Conservation (phyloP, 139 green algal genomes). For the Chloropicon primus region DNA sequence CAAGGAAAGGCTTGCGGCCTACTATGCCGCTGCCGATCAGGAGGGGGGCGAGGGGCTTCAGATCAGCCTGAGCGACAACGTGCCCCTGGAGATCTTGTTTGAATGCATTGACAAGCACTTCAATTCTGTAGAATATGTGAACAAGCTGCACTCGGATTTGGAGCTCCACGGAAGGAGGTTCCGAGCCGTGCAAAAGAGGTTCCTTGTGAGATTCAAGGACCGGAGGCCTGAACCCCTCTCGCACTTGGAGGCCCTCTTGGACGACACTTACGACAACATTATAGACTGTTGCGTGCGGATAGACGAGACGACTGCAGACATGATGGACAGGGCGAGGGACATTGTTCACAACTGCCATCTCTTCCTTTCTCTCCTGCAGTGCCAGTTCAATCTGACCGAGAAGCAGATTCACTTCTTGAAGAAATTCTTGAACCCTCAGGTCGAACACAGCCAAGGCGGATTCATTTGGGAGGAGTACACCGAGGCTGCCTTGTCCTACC, state of each 20-base stretch:
- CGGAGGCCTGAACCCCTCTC: slow-evolving; percentile 37
- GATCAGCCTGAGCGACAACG: slow-evolving; percentile 29
- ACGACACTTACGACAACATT: slow-evolving; percentile 34
- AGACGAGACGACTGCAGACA: slow-evolving; percentile 19
- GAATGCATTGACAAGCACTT: background rate
- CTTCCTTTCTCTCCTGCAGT: slow-evolving; percentile 34
- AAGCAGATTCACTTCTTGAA: slow-evolving; percentile 17
- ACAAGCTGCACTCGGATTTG: slow-evolving; percentile 14
- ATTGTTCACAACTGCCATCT: slow-evolving; percentile 31
- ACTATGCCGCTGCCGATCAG: slow-evolving; percentile 20
- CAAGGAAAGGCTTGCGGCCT: slow-evolving; percentile 14
- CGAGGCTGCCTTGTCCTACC: slow-evolving; percentile 32
- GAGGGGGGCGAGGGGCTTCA: slow-evolving; percentile 17
- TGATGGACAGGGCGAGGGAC: slow-evolving; percentile 4
- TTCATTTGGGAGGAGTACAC: slow-evolving; percentile 33
- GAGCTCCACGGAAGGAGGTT: slow-evolving; percentile 31
- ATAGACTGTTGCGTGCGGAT: slow-evolving; percentile 15
- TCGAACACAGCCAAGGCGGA: background rate
- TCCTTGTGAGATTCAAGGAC: slow-evolving; percentile 58
- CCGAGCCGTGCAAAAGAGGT: slow-evolving; percentile 44
- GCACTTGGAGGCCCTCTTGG: slow-evolving; percentile 46
- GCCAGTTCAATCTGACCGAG: slow-evolving; percentile 12
- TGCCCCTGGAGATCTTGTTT: slow-evolving; percentile 34
- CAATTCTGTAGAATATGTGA: background rate
- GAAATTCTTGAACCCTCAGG: slow-evolving; percentile 10